Conservation (phyloP, 78 protist genomes). For the Dictyostelium intermedium region DNA sequence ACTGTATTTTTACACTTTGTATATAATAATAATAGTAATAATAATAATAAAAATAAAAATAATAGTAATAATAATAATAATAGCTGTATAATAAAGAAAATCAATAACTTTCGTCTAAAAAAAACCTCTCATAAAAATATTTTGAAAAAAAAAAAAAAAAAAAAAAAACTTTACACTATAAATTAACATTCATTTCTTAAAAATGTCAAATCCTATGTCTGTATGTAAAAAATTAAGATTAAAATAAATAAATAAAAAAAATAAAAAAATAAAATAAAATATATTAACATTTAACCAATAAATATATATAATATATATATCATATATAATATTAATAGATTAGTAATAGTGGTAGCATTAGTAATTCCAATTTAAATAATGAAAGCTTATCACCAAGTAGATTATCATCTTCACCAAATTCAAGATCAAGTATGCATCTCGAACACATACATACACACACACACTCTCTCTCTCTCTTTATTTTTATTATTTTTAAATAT, state of each 20-base stretch:
- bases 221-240: not conserved
- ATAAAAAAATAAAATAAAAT: not conserved
- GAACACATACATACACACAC: no score
- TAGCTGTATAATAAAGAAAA: not conserved
- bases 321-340: not conserved
- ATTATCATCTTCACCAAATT: conserved; percentile 5
- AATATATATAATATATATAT: not conserved
- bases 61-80: not conserved
- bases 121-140: not conserved
- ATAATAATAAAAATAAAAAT: not conserved
- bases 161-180: not conserved
- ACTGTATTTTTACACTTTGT: not conserved
- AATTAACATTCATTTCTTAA: not conserved
- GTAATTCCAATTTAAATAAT: not conserved
- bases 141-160: not conserved
- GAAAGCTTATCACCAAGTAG: conserved; percentile 10
- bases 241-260: not conserved
- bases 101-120: not conserved
- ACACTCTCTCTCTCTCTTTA: not conserved
- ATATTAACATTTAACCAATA: not conserved
- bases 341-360: not conserved
- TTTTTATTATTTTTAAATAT: no score
- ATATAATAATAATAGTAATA: not conserved
- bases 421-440: conserved; percentile 1
- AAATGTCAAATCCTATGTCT: conserved; percentile 19